These are phyloP conservation scores for Aureobasidium zeae DNA, from an alignment of 2,329 filamentous ascomycete species.

Conservation along the genomic window DNA sequence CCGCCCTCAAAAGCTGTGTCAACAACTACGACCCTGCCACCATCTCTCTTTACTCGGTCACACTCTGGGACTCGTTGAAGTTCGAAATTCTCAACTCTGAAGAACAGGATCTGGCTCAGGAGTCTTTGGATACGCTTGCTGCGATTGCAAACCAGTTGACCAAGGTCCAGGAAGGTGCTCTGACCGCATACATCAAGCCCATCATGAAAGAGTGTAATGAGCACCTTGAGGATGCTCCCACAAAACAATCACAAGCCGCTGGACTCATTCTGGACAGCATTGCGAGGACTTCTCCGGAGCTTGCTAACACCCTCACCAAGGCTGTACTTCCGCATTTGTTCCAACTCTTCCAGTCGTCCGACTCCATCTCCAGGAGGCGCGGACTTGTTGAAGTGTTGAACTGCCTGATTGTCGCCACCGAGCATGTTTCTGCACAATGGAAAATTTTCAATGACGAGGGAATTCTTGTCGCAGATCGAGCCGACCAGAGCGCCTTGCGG, in stretches of 20 bases:
- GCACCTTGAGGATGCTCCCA: constrained; percentile 58
- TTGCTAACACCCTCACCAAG: constrained; percentile 48
- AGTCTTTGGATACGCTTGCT: constrained; percentile 47
- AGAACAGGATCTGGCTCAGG: constrained; percentile 55
- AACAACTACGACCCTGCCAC: constrained; percentile 50
- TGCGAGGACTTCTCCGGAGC: constrained; percentile 44
- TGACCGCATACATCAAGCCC: constrained; percentile 48
- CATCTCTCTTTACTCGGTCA: constrained; percentile 54
- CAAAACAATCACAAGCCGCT: constrained; percentile 57
- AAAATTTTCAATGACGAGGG: constrained; percentile 24
- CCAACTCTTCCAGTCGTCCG: constrained; percentile 50
- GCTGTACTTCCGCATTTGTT: constrained; percentile 50
- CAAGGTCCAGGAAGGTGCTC: constrained; percentile 38
- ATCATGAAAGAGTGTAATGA: constrained; percentile 60
- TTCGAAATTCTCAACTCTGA: constrained; percentile 60
- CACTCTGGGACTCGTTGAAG: constrained; percentile 59
- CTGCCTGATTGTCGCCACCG: constrained; percentile 49
- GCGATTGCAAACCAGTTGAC: constrained; percentile 49
- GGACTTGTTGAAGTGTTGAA: constrained; percentile 54
- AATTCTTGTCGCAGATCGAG: constrained; percentile 17
- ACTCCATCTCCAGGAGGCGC: constrained; percentile 53
- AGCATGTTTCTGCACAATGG: constrained; percentile 50
- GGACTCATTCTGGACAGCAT: constrained; percentile 51
- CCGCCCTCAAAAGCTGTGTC: constrained; percentile 52
- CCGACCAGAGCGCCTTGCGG: constrained; percentile 30